Evolutionary conservation across 108 stramenopile genomes (phyloP).

Genomic region (Pseudonitzschia multistriata): DNA sequence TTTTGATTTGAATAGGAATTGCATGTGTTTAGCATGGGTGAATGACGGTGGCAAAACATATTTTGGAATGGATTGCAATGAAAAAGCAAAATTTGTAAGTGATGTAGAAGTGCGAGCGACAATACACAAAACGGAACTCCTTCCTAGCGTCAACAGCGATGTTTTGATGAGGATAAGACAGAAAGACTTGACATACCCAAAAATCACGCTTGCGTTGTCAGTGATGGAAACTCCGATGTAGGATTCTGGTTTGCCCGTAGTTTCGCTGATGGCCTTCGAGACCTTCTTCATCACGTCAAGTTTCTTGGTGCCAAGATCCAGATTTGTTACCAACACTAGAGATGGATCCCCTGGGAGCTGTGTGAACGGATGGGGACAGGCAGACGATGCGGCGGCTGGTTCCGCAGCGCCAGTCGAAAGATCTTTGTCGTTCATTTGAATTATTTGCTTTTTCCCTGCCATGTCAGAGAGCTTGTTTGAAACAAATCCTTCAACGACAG

Average conservation of each 20-base stretch:
- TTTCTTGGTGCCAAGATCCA: conserved; percentile 78
- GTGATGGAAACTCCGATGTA: conserved; percentile 77
- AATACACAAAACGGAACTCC: background rate
- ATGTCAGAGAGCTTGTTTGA: background rate
- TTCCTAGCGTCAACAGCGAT: background rate
- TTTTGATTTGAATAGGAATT: background rate
- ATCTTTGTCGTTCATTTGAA: background rate
- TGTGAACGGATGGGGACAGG: conserved; percentile 21
- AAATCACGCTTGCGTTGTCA: conserved; percentile 72
- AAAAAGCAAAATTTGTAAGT: background rate
- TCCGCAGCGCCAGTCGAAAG: background rate
- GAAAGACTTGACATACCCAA: conserved; percentile 30
- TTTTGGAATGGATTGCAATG: background rate
- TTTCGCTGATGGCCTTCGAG: conserved; percentile 51
- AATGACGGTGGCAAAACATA: background rate
- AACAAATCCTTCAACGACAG: background rate
- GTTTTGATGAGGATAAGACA: background rate
- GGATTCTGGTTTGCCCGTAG: conserved; percentile 74
- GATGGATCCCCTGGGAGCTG: conserved; percentile 76
- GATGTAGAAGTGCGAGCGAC: background rate
- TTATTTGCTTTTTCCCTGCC: background rate
- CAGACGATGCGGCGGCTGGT: background rate
- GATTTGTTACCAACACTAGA: conserved; percentile 66
- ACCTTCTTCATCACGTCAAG: conserved; percentile 68
- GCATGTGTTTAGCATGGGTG: too few relatives aligned